Percentiles rank a stretch among this genome's conserved stretches.
These are phyloP conservation scores for Camellia sinensis DNA, from an alignment of 148 eudicot genomes.

Conservation along the genomic window DNA sequence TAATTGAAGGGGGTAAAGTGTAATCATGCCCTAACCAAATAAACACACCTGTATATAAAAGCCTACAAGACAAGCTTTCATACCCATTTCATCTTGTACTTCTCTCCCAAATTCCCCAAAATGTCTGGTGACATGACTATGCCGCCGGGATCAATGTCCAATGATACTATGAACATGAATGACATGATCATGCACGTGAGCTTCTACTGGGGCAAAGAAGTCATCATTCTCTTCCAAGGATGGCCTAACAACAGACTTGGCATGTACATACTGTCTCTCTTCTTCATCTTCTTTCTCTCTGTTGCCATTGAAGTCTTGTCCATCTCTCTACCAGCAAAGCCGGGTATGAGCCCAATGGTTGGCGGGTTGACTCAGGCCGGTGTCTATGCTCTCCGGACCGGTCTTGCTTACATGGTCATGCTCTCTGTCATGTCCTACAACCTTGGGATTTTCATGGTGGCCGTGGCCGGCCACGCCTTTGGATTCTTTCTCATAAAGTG, in stretches of 20 bases:
- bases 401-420: slow-evolving; percentile 45
- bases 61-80: not conserved
- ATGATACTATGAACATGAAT: slow-evolving; percentile 12
- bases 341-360: not conserved
- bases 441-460: slow-evolving; percentile 35
- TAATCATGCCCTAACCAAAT: too few species aligned
- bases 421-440: slow-evolving; percentile 52
- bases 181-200: slow-evolving; percentile 36
- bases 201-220: slow-evolving; percentile 44
- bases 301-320: slow-evolving; percentile 23
- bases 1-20: too few species aligned
- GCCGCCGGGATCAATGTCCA: slow-evolving; percentile 16
- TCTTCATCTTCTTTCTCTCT: slow-evolving; percentile 29
- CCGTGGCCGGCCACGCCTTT: slow-evolving; percentile 32
- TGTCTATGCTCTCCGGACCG: slow-evolving; percentile 28
- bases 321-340: not conserved
- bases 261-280: slow-evolving; percentile 34
- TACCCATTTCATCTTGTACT: not conserved
- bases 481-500: slow-evolving; percentile 32
- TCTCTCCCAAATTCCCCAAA: not conserved
- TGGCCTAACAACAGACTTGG: slow-evolving; percentile 36
- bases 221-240: slow-evolving; percentile 25
- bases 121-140: slow-evolving; percentile 16
- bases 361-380: not conserved
- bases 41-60: not conserved